A percentile compares a stretch with the other conserved stretches of the same genome.
Evolutionary conservation across 2,329 filamentous ascomycete species (phyloP).

Genomic region (Trichoderma asperellum): DNA sequence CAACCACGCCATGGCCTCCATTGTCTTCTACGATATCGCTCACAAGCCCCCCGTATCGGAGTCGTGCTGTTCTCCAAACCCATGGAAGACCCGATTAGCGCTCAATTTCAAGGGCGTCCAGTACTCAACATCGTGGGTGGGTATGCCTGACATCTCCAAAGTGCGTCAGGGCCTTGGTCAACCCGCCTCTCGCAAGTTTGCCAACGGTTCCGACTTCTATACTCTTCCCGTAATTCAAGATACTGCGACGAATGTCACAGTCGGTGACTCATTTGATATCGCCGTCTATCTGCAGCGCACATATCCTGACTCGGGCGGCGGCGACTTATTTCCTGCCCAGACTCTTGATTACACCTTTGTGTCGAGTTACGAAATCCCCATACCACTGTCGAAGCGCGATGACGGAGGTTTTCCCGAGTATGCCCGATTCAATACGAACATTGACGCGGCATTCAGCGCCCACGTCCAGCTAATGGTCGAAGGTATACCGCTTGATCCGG

Average conservation of each 20-base stretch:
- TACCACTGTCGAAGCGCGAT: constrained; percentile 45
- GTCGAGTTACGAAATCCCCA: constrained; percentile 33
- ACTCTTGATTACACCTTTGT: constrained; percentile 47
- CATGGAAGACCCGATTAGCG: constrained; percentile 43
- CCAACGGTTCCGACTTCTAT: constrained; percentile 60
- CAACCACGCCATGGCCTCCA: constrained; percentile 17
- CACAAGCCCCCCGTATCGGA: constrained; percentile 39
- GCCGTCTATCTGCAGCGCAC: constrained; percentile 60
- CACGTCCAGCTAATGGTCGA: constrained; percentile 48
- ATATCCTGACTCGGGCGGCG: constrained; percentile 51
- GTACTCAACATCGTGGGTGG: constrained; percentile 52
- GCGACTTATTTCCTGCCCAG: constrained; percentile 53
- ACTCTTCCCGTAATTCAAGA: constrained; percentile 64
- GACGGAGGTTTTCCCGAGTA: constrained; percentile 43
- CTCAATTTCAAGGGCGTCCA: constrained; percentile 48
- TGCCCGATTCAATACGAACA: constrained; percentile 55
- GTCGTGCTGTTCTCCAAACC: constrained; percentile 38
- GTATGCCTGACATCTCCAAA: constrained; percentile 54
- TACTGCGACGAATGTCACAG: constrained; percentile 40
- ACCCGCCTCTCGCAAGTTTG: constrained; percentile 56
- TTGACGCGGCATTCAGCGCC: constrained; percentile 58
- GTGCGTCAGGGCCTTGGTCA: constrained; percentile 53
- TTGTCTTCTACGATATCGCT: constrained; percentile 51
- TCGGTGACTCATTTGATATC: constrained; percentile 70
- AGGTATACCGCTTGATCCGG: constrained; percentile 56